Base-by-base conservation (phyloP, 192 early-diverging fungal species). In the Backusella circina region DNA sequence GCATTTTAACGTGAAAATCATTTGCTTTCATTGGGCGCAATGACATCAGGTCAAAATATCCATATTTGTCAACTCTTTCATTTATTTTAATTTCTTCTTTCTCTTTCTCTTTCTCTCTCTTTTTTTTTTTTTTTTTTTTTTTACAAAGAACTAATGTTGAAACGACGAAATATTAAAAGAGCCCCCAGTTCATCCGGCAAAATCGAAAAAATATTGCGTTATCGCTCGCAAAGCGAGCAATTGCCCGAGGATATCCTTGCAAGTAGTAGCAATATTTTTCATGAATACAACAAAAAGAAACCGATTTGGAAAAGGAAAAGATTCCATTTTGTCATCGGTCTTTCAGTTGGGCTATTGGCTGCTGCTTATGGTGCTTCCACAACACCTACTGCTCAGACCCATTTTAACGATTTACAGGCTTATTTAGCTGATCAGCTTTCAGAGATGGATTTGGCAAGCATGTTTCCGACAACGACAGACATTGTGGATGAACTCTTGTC, bases 401-500 rank as follows among this genome's bases (percentile, higher is more conserved):
- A 75, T 37, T 32, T 90, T 37, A 71, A 64, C 50, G 72, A 82
- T 15, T 30, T 84, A 8, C 77, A 77, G n/a, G 81, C 79, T 70
- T 82, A 75, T 13, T 72, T 90, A 35, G 79, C 83, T 31, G 44
- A 73, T 13, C 47, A 85, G 15, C 44, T 87, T 30, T 84, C 81
- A 41, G 92, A 93, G 66, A 84, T 93, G 78, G 92, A 93, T 75
- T 73, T 93, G 16, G 74, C 83, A 18, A 87, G 88, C 21, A 82
- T 90, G 73, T 75, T 93, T 10, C 92, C 92, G 18, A 83, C 88
- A 26, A 84, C 88, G 2, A 87, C 87, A 69, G 85, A 90, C 73
- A 75, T 89, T 21, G 84, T 90, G 0, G 92, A 93, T 50, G 92
- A 93, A 65, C 83, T 93, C 66, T 79, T 92, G 39, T 83, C 81